Conservation (phyloP, 139 green algal genomes). For the Chlamydomonas sphaeroides region DNA sequence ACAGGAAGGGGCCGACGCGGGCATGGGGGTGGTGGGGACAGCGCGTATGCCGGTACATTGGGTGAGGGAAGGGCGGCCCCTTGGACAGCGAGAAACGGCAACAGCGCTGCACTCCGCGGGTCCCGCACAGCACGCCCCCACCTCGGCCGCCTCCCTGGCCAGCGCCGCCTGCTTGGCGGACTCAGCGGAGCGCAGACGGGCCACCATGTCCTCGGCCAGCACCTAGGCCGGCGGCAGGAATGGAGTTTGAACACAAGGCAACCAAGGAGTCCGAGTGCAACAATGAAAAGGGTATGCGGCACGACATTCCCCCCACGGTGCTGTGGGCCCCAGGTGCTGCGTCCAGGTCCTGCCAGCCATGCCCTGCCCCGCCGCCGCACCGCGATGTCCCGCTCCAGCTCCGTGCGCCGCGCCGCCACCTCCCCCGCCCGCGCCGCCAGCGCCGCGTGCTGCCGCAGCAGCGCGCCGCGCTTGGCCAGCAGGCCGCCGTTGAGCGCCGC, state of each 20-base stretch:
- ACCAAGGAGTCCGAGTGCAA: no score
- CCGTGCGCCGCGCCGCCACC: constrained; percentile 18
- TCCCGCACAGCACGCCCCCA: background rate
- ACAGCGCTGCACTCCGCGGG: no score
- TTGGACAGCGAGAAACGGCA: no score
- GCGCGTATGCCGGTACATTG: no score
- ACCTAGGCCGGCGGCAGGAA: background rate
- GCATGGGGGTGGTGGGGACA: no score
- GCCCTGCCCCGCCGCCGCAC: constrained; percentile 8
- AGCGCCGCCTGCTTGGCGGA: constrained; percentile 22
- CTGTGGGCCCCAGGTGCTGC: no score
- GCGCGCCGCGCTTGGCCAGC: constrained; percentile 18
- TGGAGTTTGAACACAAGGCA: no score
- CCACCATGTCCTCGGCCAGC: constrained; percentile 22
- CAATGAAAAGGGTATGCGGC: no score
- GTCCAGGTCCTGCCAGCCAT: no score
- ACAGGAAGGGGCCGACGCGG: no score
- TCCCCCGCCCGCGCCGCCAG: constrained; percentile 24
- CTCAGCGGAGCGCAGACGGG: constrained; percentile 18
- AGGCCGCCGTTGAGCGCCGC: constrained; percentile 16
- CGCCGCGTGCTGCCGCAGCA: constrained; percentile 35
- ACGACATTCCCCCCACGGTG: no score
- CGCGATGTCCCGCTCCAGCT: constrained; percentile 30
- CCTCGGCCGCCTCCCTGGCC: constrained; percentile 7
- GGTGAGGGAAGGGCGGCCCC: no score